Percentiles rank a stretch among this genome's conserved stretches.
Evolutionary conservation across 208 protist species (phyloP).

Genomic region (Trypanosoma platydactyli): DNA sequence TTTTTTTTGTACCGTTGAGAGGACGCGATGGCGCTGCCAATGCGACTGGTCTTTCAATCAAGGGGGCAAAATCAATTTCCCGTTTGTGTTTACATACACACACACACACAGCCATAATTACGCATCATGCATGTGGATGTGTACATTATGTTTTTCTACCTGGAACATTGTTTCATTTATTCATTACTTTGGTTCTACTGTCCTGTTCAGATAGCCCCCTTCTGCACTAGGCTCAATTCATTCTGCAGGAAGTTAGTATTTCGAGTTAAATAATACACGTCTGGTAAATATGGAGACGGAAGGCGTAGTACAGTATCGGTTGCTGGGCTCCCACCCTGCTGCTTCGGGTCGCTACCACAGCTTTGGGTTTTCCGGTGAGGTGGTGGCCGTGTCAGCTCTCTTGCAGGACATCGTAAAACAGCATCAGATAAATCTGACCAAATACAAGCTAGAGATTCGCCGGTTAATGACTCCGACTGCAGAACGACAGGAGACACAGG

Average conservation of each 20-base stretch:
- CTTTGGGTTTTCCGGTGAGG: conserved; percentile 63
- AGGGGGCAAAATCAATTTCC: too few species aligned
- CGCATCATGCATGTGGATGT: not conserved
- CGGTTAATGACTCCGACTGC: not conserved
- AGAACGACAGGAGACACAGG: conserved; percentile 11
- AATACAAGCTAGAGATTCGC: conserved; percentile 64
- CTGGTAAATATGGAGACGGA: conserved; percentile 41
- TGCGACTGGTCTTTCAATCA: too few species aligned
- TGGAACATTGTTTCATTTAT: too few species aligned
- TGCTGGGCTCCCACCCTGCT: conserved; percentile 76
- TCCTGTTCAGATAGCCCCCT: too few species aligned
- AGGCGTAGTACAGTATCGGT: conserved; percentile 73
- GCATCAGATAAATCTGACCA: conserved; percentile 73
- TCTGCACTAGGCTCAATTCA: too few species aligned
- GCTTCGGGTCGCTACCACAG: conserved; percentile 70
- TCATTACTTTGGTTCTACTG: too few species aligned
- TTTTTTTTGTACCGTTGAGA: too few species aligned
- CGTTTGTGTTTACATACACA: too few species aligned
- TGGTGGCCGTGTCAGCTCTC: conserved; percentile 38
- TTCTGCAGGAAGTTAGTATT: too few species aligned
- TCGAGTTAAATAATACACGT: too few species aligned
- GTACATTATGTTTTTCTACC: not conserved
- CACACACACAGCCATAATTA: too few species aligned
- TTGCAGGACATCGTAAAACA: conserved; percentile 56
- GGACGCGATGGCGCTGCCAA: too few species aligned